Percentiles rank a stretch among this genome's conserved stretches.
These are phyloP conservation scores for Phaseolus coccineus DNA, from an alignment of 331 rosid species.

Conservation along the genomic window DNA sequence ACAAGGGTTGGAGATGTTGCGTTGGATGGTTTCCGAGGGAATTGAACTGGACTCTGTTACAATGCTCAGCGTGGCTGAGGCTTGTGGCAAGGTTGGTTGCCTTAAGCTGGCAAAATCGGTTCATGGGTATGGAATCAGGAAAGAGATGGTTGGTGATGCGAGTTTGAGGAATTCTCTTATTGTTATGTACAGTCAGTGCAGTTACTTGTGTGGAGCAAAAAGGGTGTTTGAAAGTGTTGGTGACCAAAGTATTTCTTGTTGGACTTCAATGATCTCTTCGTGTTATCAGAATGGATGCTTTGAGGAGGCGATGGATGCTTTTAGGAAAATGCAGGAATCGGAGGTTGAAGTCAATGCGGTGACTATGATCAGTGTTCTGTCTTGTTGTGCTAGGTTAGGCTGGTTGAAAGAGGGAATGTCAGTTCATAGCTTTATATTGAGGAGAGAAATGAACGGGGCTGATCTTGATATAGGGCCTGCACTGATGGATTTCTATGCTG, in stretches of 20 bases:
- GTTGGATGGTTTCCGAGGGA: conserved; percentile 63
- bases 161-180: conserved; percentile 64
- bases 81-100: conserved; percentile 72
- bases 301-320: conserved; percentile 56
- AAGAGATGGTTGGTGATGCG: conserved; percentile 53
- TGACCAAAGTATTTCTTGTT: conserved; percentile 57
- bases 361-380: conserved; percentile 65
- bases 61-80: conserved; percentile 72
- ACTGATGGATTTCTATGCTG: conserved; percentile 75
- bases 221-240: conserved; percentile 47
- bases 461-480: conserved; percentile 70
- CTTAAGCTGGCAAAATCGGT: conserved; percentile 62
- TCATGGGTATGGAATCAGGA: conserved; percentile 74
- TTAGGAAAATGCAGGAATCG: conserved; percentile 60
- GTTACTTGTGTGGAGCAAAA: conserved; percentile 58
- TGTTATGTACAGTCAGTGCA: conserved; percentile 78
- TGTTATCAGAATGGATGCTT: conserved; percentile 63
- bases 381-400: conserved; percentile 74
- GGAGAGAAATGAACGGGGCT: conserved; percentile 58
- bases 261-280: conserved; percentile 86
- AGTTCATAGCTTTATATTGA: conserved; percentile 73
- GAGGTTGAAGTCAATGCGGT: conserved; percentile 67
- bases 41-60: conserved; percentile 70
- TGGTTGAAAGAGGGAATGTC: conserved; percentile 75
- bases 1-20: conserved; percentile 72